Conservation (phyloP, 2,329 filamentous ascomycete species). For the Ascochyta rabiei region DNA sequence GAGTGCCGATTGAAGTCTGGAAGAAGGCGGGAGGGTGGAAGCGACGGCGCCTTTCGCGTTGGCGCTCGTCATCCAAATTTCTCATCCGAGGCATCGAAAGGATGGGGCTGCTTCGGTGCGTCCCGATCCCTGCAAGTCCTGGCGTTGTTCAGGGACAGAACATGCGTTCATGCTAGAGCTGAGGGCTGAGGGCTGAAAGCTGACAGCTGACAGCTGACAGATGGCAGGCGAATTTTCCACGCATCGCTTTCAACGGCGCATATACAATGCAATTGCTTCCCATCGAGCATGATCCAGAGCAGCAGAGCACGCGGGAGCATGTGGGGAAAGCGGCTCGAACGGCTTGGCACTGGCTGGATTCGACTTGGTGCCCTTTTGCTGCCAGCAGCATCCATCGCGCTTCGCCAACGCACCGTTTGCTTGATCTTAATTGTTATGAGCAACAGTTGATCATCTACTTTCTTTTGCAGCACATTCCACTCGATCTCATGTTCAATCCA, state of each 20-base stretch:
- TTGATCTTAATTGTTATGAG: background rate
- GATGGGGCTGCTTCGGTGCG: constrained; percentile 8
- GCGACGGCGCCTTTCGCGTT: constrained; percentile 11
- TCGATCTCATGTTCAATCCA: background rate
- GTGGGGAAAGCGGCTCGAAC: constrained; percentile 8
- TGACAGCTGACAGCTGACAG: background rate
- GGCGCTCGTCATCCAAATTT: constrained; percentile 18
- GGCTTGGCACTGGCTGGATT: constrained; percentile 13
- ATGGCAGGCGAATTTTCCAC: background rate
- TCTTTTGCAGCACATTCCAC: background rate
- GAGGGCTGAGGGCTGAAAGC: background rate
- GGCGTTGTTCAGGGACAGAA: constrained; percentile 12
- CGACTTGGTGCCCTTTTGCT: constrained; percentile 10
- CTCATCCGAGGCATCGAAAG: constrained; percentile 11
- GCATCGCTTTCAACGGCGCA: background rate
- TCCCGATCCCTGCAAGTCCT: constrained; percentile 6
- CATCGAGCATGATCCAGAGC: background rate
- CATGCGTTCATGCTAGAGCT: constrained; percentile 4
- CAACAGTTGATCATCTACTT: background rate
- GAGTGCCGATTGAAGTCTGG: constrained; percentile 3
- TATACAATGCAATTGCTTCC: background rate
- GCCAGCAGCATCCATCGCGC: constrained; percentile 8
- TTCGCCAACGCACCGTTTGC: constrained; percentile 5
- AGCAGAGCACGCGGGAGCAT: background rate
- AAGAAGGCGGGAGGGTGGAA: constrained; percentile 12